These are phyloP conservation scores for Selaginella moellendorffii DNA, from an alignment of 75 land plant species.

Conservation along the genomic window DNA sequence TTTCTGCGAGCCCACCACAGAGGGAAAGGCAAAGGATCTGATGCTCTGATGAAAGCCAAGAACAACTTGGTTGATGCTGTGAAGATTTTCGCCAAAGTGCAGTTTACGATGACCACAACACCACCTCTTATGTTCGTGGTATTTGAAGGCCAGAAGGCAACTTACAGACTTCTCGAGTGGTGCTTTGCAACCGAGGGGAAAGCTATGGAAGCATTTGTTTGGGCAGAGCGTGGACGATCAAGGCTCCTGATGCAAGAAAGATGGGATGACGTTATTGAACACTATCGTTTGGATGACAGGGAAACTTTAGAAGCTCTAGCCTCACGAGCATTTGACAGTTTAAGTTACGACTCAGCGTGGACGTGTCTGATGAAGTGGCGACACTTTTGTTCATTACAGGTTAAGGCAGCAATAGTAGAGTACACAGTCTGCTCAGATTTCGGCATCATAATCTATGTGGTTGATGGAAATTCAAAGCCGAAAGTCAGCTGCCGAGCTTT, in stretches of 20 bases:
- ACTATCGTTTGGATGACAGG: background rate
- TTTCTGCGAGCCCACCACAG: background rate
- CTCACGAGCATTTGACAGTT: slow-evolving; percentile 1
- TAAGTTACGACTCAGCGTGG: slow-evolving; percentile 7
- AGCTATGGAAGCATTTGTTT: slow-evolving; percentile 5
- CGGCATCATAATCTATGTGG: slow-evolving; percentile 7
- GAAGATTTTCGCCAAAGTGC: slow-evolving; percentile 3
- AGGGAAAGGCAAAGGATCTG: slow-evolving; percentile 1
- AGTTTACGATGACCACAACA: background rate
- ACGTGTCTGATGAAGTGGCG: slow-evolving; percentile 1
- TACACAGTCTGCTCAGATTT: slow-evolving; percentile 10
- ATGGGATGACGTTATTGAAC: slow-evolving; percentile 6
- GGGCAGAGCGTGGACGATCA: slow-evolving; percentile 10
- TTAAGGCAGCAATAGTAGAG: background rate
- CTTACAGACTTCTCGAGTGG: slow-evolving; percentile 12
- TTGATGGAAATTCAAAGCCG: slow-evolving; percentile 5
- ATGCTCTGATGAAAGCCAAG: background rate
- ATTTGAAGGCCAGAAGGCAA: slow-evolving; percentile 13
- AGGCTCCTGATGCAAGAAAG: background rate
- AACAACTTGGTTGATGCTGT: background rate
- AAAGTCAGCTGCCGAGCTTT: background rate
- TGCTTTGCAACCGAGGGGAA: slow-evolving; percentile 9
- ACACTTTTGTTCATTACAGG: background rate
- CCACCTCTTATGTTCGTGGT: background rate
- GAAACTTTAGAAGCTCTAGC: slow-evolving; percentile 3